Base-by-base conservation (phyloP, 2,329 filamentous ascomycete species). In the Phaeosphaeria sp. region DNA sequence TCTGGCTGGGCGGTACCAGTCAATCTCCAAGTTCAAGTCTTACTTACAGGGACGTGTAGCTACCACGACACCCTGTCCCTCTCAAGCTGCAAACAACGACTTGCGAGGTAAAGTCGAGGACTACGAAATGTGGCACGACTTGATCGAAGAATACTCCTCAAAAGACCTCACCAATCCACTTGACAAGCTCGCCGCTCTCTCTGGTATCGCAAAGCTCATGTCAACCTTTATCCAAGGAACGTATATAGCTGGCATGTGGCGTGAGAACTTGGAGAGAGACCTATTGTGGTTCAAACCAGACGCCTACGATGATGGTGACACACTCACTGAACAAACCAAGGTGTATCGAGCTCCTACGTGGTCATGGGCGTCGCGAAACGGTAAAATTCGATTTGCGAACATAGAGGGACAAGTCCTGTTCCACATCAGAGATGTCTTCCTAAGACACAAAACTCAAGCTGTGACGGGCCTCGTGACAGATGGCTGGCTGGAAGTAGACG, bases 301-400 rank as follows among this genome's bases (percentile, higher is more conserved):
- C 30, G 30, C 15, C 6, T 13, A 53, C 22, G 20, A 22, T n/a
- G 13, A 22, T 47, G 36, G 15, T 59, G 3, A 24, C 54, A 39
- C 50, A 45, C 22, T 45, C 20, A 6, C 17, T 30, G 9, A 18
- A 25, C 3, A 22, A 25, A 2, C n/a, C 5, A n/a, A n/a, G n/a
- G 3, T 36, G 11, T 66, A 64, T 25, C 49, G 59, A 7, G 56
- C 59, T 24, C 61, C 59, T 17, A 53, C 51, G 15, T 66, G 64
- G 59, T 61, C 57, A 9, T 66, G 57, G 61, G 56, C 51, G 4
- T 60, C 61, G 13, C 8, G 62, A n/a, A 57, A 61, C 27, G 53
- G 53, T 17, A 18, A 24, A 6, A 8, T 22, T 2, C 18, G 25
- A 30, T 30, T 30, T 11, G 11, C 2, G 20, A n/a, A 7, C 24